Conservation (phyloP, 1,284 basidiomycete genomes). For the Earliella scabrosa region DNA sequence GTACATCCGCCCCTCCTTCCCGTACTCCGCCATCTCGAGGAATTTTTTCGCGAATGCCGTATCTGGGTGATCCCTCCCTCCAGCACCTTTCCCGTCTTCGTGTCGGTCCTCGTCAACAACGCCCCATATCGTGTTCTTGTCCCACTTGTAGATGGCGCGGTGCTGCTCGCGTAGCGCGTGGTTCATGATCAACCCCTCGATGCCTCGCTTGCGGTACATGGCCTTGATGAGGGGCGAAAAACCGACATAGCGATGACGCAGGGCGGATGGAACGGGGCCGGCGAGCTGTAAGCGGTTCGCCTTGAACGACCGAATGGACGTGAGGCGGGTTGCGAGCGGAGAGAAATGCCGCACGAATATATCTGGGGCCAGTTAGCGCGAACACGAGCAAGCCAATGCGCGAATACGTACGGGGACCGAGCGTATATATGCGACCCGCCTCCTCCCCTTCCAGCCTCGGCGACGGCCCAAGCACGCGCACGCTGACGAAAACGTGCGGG, state of each 20-base stretch:
- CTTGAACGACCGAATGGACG: slow-evolving; percentile 38
- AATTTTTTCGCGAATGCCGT: slow-evolving; percentile 43
- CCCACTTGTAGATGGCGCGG: slow-evolving; percentile 46
- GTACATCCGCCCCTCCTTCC: slow-evolving; percentile 45
- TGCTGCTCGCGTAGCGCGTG: slow-evolving; percentile 48
- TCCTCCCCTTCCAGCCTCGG: slow-evolving; percentile 30
- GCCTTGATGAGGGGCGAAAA: slow-evolving; percentile 47
- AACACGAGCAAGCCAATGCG: not conserved
- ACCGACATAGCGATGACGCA: slow-evolving; percentile 51
- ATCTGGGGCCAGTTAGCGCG: slow-evolving; percentile 20
- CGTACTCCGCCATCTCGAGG: slow-evolving; percentile 47
- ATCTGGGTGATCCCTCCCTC: not conserved
- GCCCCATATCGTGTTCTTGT: slow-evolving; percentile 44
- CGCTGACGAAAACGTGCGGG: slow-evolving; percentile 34
- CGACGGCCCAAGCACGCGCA: slow-evolving; percentile 40
- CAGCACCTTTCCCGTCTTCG: slow-evolving; percentile 5
- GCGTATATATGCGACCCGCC: slow-evolving; percentile 43
- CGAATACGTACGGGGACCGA: slow-evolving; percentile 41
- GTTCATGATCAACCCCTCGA: slow-evolving; percentile 44
- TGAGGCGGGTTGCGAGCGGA: slow-evolving; percentile 34
- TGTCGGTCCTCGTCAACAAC: slow-evolving; percentile 22
- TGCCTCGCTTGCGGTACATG: slow-evolving; percentile 45
- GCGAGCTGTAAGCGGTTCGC: slow-evolving; percentile 50
- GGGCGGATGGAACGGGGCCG: slow-evolving; percentile 47
- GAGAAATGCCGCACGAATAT: slow-evolving; percentile 39